These are phyloP conservation scores for Annulohypoxylon bovei DNA, from an alignment of 495 filamentous ascomycete species.

Conservation along the genomic window DNA sequence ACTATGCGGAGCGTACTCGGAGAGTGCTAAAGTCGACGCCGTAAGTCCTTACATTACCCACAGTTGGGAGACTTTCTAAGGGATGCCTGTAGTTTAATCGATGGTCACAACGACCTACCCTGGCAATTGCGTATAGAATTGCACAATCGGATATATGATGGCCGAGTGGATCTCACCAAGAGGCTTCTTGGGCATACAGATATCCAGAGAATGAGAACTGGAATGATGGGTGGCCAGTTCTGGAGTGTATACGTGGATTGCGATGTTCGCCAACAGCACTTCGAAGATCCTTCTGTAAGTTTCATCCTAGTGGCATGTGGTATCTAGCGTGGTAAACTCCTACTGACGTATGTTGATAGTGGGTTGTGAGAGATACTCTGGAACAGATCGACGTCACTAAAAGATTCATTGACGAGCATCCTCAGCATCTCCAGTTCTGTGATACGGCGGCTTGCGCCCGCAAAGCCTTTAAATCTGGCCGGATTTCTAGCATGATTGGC, in stretches of 20 bases:
- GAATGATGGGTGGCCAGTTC: slow-evolving; percentile 48
- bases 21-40: slow-evolving; percentile 33
- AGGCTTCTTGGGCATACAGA: slow-evolving; percentile 42
- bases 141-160: slow-evolving; percentile 45
- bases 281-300: slow-evolving; percentile 41
- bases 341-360: slow-evolving; percentile 13
- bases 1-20: slow-evolving; percentile 30
- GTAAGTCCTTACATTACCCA: neutral
- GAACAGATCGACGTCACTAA: slow-evolving; percentile 50
- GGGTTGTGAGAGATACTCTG: slow-evolving; percentile 45
- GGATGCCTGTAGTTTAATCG: slow-evolving; percentile 32
- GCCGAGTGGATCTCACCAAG: slow-evolving; percentile 41
- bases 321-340: neutral
- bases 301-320: neutral
- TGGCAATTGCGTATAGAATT: slow-evolving; percentile 46
- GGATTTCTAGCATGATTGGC: slow-evolving; percentile 47
- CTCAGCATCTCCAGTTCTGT: slow-evolving; percentile 37
- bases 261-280: slow-evolving; percentile 28
- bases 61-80: neutral
- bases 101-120: slow-evolving; percentile 51
- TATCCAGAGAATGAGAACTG: slow-evolving; percentile 38
- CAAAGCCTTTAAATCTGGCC: slow-evolving; percentile 36
- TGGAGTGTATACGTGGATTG: slow-evolving; percentile 49
- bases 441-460: slow-evolving; percentile 33
- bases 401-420: slow-evolving; percentile 40